Conservation (phyloP, 768 basidiomycete genomes). For the Amanita subjunquillea region DNA sequence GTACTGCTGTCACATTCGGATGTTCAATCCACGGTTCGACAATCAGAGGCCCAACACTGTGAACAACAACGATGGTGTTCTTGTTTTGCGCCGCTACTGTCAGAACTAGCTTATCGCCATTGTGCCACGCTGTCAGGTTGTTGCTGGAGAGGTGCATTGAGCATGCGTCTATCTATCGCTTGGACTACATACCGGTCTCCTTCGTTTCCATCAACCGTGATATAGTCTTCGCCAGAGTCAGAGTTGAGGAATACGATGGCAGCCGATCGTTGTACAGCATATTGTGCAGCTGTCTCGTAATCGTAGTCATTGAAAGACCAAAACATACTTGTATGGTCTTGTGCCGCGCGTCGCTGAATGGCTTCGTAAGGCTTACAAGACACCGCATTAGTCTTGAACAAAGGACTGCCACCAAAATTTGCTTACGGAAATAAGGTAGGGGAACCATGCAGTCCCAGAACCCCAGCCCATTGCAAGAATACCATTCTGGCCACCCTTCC, state of each 20-base stretch:
- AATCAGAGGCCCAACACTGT: constrained; percentile 52
- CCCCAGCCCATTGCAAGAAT: constrained; percentile 92
- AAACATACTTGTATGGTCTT: constrained; percentile 43
- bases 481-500: constrained; percentile 46
- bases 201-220: constrained; percentile 69
- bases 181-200: constrained; percentile 46
- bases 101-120: constrained; percentile 59
- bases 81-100: constrained; percentile 58
- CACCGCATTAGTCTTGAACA: not conserved
- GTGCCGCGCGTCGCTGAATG: constrained; percentile 61
- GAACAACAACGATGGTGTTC: constrained; percentile 64
- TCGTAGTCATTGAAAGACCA: constrained; percentile 70
- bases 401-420: not conserved
- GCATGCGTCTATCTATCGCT: not conserved
- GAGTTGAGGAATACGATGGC: constrained; percentile 76
- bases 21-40: constrained; percentile 62
- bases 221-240: constrained; percentile 79
- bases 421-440: constrained; percentile 67
- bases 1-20: constrained; percentile 60
- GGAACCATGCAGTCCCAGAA: constrained; percentile 69
- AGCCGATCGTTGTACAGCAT: constrained; percentile 41
- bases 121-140: constrained; percentile 68
- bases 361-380: constrained; percentile 60
- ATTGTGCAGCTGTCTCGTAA: constrained; percentile 34
- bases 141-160: constrained; percentile 21